Base-by-base conservation (phyloP, 2,329 filamentous ascomycete species). In the Xylariomycetidae sp. region DNA sequence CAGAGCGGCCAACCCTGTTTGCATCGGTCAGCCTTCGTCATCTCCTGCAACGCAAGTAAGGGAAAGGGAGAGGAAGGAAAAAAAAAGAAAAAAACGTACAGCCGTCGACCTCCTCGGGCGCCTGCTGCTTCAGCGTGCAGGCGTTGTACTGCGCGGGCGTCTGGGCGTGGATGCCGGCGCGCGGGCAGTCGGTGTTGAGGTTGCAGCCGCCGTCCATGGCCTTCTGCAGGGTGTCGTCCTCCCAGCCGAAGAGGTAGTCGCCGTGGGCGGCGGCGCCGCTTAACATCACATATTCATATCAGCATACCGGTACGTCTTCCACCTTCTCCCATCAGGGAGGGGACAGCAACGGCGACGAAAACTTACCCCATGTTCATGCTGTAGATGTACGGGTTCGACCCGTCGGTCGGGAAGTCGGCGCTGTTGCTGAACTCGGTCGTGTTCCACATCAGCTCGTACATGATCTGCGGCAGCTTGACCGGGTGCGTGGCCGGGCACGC, bases 161-260 rank as follows among this genome's bases (percentile, higher is more conserved):
- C 55, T 69, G 67, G 37, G 60, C 62, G 29, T 59, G 64, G 49
- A 72, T 60, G 22, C 61, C 63, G 34, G 63, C 63, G 16, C 51
- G 48, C 20, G 60, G 47, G 50, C 68, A 67, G 57, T 60, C 56
- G 28, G 53, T 45, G 61, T 70, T 64, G 31, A 67, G 62, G 49
- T 66, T 67, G 56, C 65, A 68, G 40, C 43, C 46, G 44, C 59
- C 61, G 54, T 68, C 64, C 63, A 68, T 65, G 47, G 64, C 62
- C 53, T 56, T 63, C 51, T 72, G 68, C 29, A 72, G 60, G 8
- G 61, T 54, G 48, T 69, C 56, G 39, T 57, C 63, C 48, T 70
- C 63, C 67, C 67, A 70, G 37, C 67, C 67, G 48, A 71, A 71
- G 40, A 71, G 52, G 48, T 72, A 72, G 52, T 72, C 68, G 16